Conservation (phyloP, 2,329 filamentous ascomycete species). For the Clarireedia hainanense region DNA sequence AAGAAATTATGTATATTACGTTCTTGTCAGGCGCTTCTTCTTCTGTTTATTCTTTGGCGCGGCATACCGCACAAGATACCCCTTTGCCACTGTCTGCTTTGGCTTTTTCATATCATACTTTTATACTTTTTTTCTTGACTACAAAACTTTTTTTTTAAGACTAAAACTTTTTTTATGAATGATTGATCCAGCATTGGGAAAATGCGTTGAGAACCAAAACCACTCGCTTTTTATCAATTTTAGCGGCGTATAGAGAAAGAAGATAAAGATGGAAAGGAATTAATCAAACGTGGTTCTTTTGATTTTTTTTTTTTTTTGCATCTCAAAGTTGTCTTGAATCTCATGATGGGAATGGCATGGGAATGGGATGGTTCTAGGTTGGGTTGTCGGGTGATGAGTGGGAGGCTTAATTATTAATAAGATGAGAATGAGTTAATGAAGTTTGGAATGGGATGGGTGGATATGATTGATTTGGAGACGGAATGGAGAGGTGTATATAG, state of each 20-base stretch:
- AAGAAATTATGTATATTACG: conserved; percentile 8
- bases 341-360: not conserved
- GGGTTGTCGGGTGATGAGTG: not conserved
- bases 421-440: not conserved
- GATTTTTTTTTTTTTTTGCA: too few species aligned
- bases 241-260: too few species aligned
- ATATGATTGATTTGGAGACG: not conserved
- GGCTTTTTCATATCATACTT: not conserved
- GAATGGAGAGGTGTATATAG: not conserved
- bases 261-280: too few species aligned
- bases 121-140: not conserved
- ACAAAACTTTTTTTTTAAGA: not conserved
- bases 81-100: conserved; percentile 2
- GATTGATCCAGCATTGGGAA: not conserved
- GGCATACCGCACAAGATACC: conserved; percentile 9
- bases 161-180: not conserved
- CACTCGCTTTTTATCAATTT: not conserved
- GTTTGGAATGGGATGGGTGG: not conserved
- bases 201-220: not conserved
- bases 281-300: too few species aligned
- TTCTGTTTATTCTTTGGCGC: conserved; percentile 5
- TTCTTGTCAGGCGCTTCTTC: conserved; percentile 3
- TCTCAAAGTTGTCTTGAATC: not conserved
- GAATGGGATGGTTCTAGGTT: not conserved
- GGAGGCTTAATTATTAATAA: not conserved